A percentile compares a stretch with the other conserved stretches of the same genome.
phyloP scores from a whole-genome alignment of 768 basidiomycete genomes.

The Sarcodon sp. region DNA sequence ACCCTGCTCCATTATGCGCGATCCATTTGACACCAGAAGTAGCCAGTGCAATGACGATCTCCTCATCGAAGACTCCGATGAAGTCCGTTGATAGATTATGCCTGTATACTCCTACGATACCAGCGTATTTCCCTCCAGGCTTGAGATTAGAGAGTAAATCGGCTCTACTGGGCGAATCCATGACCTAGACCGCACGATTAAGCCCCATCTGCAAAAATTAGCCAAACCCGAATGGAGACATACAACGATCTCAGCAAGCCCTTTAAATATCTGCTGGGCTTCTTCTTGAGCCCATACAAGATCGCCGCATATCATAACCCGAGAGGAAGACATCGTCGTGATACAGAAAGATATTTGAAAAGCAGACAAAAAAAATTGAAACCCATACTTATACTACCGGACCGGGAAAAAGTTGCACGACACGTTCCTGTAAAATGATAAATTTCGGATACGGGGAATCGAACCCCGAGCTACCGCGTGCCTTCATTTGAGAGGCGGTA shows the following conservation, averaged over 20 bases:
- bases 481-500: conserved; percentile 38
- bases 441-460: conserved; percentile 19
- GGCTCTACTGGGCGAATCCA: conserved; percentile 48
- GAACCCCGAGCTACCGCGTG: conserved; percentile 24
- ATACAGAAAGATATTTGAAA: conserved; percentile 2
- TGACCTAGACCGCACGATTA: conserved; percentile 18
- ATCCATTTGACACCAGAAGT: conserved; percentile 61
- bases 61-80: conserved; percentile 73
- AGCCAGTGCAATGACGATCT: conserved; percentile 59
- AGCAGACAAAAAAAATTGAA: too few species aligned
- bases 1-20: conserved; percentile 88
- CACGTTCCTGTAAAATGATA: neutral
- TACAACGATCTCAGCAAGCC: conserved; percentile 68
- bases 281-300: conserved; percentile 80
- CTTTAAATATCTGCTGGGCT: conserved; percentile 45
- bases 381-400: too few species aligned
- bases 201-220: neutral
- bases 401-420: neutral
- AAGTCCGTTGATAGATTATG: conserved; percentile 51
- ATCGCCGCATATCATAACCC: conserved; percentile 31
- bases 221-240: conserved; percentile 15
- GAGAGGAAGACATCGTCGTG: conserved; percentile 3
- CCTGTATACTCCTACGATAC: conserved; percentile 66
- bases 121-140: conserved; percentile 60
- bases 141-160: conserved; percentile 57